A percentile compares a stretch with the other conserved stretches of the same genome.
These are phyloP conservation scores for bread wheat (Triticum aestivum) DNA, from an alignment of 176 grass and related monocot species.

Conservation along the genomic window DNA sequence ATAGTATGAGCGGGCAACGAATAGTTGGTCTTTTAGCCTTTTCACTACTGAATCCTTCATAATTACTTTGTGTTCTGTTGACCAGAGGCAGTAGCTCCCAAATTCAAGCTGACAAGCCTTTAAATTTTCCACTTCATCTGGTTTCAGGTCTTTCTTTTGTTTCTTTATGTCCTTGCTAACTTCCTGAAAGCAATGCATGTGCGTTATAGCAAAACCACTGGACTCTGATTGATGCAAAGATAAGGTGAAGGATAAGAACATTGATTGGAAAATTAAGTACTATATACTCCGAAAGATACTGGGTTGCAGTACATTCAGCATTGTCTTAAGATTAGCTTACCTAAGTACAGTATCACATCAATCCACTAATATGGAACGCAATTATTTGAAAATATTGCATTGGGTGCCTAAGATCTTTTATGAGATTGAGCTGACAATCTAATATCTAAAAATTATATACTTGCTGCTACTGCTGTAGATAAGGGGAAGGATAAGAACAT, in stretches of 20 bases:
- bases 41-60: slow-evolving; percentile 65
- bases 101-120: slow-evolving; percentile 82
- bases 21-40: slow-evolving; percentile 76
- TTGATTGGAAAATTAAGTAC: background rate
- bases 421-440: slow-evolving; percentile 7
- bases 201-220: slow-evolving; percentile 25
- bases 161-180: slow-evolving; percentile 23
- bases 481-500: background rate
- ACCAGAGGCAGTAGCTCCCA: slow-evolving; percentile 97
- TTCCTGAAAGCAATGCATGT: slow-evolving; percentile 49
- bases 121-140: slow-evolving; percentile 48
- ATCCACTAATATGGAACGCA: background rate
- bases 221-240: slow-evolving; percentile 8
- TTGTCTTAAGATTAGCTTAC: slow-evolving; percentile 4
- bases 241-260: background rate
- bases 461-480: background rate
- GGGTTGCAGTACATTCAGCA: background rate
- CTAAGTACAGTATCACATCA: slow-evolving; percentile 2
- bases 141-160: slow-evolving; percentile 34
- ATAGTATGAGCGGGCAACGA: slow-evolving; percentile 74
- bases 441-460: background rate
- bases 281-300: background rate
- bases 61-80: slow-evolving; percentile 71
- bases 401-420: background rate
- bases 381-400: background rate